Evolutionary conservation across 2,329 filamentous ascomycete species (phyloP).

Genomic region (Pseudogymnoascus sp.): DNA sequence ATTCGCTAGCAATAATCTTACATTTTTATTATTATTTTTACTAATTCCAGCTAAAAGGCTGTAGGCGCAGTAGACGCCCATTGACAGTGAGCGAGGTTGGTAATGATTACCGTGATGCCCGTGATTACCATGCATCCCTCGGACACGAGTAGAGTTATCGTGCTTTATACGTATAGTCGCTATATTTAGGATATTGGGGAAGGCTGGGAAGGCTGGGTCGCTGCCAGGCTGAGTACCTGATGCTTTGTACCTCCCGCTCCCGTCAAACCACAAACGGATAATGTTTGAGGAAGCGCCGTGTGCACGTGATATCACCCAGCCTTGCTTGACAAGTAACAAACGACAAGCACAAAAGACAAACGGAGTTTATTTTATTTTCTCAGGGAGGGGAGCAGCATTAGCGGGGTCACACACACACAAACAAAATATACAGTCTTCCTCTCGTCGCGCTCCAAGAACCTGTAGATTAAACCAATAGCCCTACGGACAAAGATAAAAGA

Average conservation of each 20-base stretch:
- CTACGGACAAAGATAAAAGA: background rate
- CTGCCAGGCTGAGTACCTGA: background rate
- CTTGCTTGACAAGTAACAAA: background rate
- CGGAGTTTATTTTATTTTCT: background rate
- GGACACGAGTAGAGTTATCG: background rate
- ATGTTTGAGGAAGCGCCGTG: background rate
- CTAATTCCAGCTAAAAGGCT: background rate
- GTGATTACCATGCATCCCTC: background rate
- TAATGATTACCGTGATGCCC: background rate
- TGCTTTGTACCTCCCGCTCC: background rate
- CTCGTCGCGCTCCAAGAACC: background rate
- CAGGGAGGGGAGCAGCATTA: background rate
- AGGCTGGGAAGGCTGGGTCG: background rate
- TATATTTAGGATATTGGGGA: background rate
- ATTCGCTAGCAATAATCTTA: background rate
- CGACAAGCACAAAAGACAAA: background rate
- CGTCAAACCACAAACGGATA: background rate
- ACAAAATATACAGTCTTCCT: background rate
- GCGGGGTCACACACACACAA: background rate
- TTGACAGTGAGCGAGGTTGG: background rate
- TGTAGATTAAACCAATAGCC: background rate
- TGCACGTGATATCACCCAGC: background rate
- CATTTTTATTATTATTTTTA: background rate
- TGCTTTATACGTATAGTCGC: background rate
- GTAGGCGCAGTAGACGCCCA: background rate